phyloP scores from a whole-genome alignment of 2,329 filamentous ascomycete species.

The Phyllosticta citriasiana region DNA sequence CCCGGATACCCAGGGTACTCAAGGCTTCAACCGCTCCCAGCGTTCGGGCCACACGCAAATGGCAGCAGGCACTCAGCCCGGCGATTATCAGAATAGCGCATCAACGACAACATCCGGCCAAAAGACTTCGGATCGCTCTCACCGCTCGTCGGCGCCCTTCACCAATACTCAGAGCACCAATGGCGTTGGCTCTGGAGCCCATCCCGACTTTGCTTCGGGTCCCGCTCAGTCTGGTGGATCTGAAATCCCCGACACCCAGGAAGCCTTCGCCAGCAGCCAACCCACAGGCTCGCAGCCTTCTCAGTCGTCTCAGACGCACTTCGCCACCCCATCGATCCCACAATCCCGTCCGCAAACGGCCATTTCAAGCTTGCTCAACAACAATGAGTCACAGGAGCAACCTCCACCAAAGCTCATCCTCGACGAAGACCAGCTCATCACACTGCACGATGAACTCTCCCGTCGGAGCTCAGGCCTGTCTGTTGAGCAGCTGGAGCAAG shows the following conservation, averaged over 20 bases:
- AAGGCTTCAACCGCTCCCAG: conserved; percentile 36
- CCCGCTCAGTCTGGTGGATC: conserved; percentile 44
- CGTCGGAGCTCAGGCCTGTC: conserved; percentile 64
- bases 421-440: conserved; percentile 42
- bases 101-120: conserved; percentile 81
- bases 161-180: conserved; percentile 66
- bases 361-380: conserved; percentile 34
- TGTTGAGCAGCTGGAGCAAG: conserved; percentile 91
- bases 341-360: conserved; percentile 22
- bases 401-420: conserved; percentile 28
- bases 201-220: conserved; percentile 45
- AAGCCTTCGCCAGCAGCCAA: conserved; percentile 20
- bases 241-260: conserved; percentile 55
- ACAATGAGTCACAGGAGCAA: conserved; percentile 18
- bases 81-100: conserved; percentile 70
- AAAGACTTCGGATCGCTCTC: conserved; percentile 63
- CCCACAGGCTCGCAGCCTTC: conserved; percentile 28
- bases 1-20: conserved; percentile 26
- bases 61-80: conserved; percentile 46
- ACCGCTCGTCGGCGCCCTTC: conserved; percentile 48
- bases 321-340: conserved; percentile 11
- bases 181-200: conserved; percentile 40
- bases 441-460: conserved; percentile 55
- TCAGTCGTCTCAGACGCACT: conserved; percentile 23
- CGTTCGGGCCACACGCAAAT: conserved; percentile 53